phyloP scores from a whole-genome alignment of 306 rosid genomes.

The Prunus mume region DNA sequence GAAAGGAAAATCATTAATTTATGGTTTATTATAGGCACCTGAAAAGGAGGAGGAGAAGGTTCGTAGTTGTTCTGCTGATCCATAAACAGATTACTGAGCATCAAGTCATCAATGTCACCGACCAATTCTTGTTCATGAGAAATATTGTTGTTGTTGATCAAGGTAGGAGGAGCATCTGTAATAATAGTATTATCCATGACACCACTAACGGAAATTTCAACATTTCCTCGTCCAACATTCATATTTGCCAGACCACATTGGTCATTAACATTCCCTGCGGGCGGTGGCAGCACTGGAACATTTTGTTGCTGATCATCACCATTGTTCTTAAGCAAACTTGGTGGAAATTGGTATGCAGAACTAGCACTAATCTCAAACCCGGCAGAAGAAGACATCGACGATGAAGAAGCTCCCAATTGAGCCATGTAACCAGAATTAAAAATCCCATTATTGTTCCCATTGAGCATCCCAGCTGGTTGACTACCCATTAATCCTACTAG shows the following conservation, averaged over 20 bases:
- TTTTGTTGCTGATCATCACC: not conserved
- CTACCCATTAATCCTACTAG: not conserved
- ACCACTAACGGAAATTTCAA: not conserved
- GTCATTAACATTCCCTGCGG: not conserved
- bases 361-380: not conserved
- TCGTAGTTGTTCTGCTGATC: slow-evolving; percentile 4
- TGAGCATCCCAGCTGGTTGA: not conserved
- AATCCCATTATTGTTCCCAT: not conserved
- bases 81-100: slow-evolving; percentile 8
- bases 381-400: not conserved
- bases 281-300: not conserved
- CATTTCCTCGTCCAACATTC: not conserved
- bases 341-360: not conserved
- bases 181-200: not conserved
- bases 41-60: not conserved
- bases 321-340: not conserved
- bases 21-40: not conserved
- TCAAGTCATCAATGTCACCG: not conserved
- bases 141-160: not conserved
- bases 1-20: not conserved
- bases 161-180: not conserved
- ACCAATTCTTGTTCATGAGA: not conserved
- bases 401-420: not conserved
- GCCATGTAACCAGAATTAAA: not conserved
- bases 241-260: not conserved